Percentiles rank a stretch among this genome's conserved stretches.
Conservation (phyloP, 2,329 filamentous ascomycete species). For the Fusarium veterinarium region DNA sequence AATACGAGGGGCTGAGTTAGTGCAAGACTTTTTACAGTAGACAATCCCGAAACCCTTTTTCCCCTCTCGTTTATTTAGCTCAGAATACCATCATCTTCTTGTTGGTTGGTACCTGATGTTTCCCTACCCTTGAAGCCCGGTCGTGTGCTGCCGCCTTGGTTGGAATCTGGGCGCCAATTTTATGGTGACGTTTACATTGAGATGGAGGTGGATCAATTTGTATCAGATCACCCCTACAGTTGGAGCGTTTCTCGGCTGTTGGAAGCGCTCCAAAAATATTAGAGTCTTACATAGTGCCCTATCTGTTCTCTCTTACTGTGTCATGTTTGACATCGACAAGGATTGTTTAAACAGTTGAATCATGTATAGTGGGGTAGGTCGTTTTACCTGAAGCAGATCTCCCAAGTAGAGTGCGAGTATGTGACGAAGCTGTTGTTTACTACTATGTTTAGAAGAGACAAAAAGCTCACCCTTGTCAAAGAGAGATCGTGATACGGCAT, state of each 20-base stretch:
- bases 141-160: slow-evolving; percentile 1
- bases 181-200: slow-evolving; percentile 20
- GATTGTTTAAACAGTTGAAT: background rate
- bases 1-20: background rate
- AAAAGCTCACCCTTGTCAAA: background rate
- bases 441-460: slow-evolving; percentile 25
- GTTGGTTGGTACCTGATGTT: slow-evolving; percentile 8
- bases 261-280: background rate
- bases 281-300: slow-evolving; percentile 23
- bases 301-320: slow-evolving; percentile 10
- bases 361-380: slow-evolving; percentile 16
- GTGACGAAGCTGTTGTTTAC: slow-evolving; percentile 12
- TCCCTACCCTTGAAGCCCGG: background rate
- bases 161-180: slow-evolving; percentile 7
- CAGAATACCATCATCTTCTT: background rate
- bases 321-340: slow-evolving; percentile 1
- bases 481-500: background rate
- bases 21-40: background rate
- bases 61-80: background rate
- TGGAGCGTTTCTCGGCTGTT: slow-evolving; percentile 5
- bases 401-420: background rate
- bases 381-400: background rate
- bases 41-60: slow-evolving; percentile 9
- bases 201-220: background rate
- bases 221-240: background rate